Percentiles rank a stretch among this genome's conserved stretches.
Evolutionary conservation across 139 green algal genomes (phyloP).

Genomic region (Chlorella vulgaris): DNA sequence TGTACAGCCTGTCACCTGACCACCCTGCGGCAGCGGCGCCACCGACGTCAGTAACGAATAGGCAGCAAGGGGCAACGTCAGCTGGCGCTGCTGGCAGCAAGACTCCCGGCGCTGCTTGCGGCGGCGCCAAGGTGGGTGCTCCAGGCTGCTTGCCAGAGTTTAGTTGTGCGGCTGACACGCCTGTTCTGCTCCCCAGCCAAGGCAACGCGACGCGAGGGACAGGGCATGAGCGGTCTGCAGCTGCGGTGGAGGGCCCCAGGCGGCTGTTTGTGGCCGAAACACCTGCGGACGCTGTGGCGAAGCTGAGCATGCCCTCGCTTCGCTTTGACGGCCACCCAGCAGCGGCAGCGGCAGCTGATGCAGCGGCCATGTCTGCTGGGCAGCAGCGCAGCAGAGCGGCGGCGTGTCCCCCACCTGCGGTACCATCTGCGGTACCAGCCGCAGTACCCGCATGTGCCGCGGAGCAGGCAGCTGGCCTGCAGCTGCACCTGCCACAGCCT

Average conservation of each 20-base stretch:
- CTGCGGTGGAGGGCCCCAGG: neutral
- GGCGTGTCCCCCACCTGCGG: too few relatives aligned
- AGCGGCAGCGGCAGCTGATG: neutral
- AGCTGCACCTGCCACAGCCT: conserved; percentile 23
- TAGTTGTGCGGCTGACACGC: too few relatives aligned
- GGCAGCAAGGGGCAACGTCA: neutral
- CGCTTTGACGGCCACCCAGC: too few relatives aligned
- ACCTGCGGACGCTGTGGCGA: neutral
- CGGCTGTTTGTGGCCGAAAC: conserved; percentile 29
- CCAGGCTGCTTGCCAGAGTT: too few relatives aligned
- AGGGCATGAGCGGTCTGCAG: neutral
- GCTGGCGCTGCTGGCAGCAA: neutral
- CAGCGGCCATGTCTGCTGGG: too few relatives aligned
- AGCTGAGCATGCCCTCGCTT: neutral
- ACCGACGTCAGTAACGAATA: too few relatives aligned
- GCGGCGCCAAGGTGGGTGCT: too few relatives aligned
- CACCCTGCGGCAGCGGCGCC: neutral
- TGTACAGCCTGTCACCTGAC: neutral
- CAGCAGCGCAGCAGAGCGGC: too few relatives aligned
- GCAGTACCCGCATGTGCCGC: neutral
- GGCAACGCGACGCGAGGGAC: neutral
- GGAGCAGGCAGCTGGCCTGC: conserved; percentile 12
- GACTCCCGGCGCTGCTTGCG: too few relatives aligned
- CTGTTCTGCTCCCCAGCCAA: neutral
- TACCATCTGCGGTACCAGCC: neutral